A percentile compares a stretch with the other conserved stretches of the same genome.
Evolutionary conservation across 305 asterid genomes (phyloP).

Genomic region (Withania somnifera): DNA sequence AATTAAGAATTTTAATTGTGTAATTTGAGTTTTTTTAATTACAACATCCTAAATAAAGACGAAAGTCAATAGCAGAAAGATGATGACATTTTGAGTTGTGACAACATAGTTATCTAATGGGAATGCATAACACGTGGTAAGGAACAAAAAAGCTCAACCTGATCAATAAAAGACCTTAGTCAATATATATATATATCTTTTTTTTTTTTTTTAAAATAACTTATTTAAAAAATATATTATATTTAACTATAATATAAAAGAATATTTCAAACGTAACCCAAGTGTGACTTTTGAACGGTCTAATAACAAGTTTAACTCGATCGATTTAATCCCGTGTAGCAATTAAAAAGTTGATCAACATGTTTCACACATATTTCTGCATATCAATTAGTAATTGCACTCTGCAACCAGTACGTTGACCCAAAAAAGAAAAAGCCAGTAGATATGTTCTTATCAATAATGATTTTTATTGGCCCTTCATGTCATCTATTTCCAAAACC

Average conservation of each 20-base stretch:
- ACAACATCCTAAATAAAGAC: not conserved
- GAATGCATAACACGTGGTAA: constrained; percentile 61
- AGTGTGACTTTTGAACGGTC: no score
- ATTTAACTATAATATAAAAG: no score
- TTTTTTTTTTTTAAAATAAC: no score
- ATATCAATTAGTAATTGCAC: not conserved
- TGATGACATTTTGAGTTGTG: constrained; percentile 34
- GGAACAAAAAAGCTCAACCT: no score
- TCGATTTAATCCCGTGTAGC: no score
- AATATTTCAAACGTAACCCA: no score
- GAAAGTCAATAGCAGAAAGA: not conserved
- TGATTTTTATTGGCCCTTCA: not conserved
- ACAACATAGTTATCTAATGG: constrained; percentile 28
- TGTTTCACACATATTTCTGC: not conserved
- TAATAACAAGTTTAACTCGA: no score
- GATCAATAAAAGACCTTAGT: no score
- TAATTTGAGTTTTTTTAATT: not conserved
- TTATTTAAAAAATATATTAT: no score
- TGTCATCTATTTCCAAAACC: not conserved
- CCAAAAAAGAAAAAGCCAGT: no score
- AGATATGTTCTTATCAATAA: not conserved
- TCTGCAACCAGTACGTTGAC: no score
- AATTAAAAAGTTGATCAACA: not conserved
- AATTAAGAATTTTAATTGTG: not conserved
- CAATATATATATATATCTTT: no score